Evolutionary conservation across 2,329 filamentous ascomycete species (phyloP), one percentile per base, ranked within the genome.

Genomic region (Pseudogymnoascus sp.): DNA sequence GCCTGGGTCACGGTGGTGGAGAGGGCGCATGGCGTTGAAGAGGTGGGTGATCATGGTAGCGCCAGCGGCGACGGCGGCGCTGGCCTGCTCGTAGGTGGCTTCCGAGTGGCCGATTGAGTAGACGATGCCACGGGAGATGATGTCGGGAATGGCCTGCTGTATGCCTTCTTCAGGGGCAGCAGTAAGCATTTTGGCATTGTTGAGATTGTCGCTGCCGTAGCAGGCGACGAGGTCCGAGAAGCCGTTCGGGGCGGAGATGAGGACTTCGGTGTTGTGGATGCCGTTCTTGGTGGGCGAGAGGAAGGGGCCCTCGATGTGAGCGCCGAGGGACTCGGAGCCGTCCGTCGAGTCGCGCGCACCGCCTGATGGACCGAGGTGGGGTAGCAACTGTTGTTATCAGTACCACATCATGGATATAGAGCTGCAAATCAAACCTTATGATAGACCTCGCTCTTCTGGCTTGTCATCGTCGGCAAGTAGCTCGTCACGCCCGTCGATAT

Each of bases 271-370:
- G 71, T 89, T 90, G 79, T 96, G 93, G 38, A 96, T 88, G 61
- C 93, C 93, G 71, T 96, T 96, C 74, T 93, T 93, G 57, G 85
- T 84, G 0, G 89, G 87, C 70, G 80, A 90, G 63, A 97, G 81
- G 76, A 97, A 97, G 0, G 93, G 93, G 0, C 93, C 93, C 79
- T 97, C 93, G 73, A 90, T 89, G 72, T 97, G 93, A 2, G 92
- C 92, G 31, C 93, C 93, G 13, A 97, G 83, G 0, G 90, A 95
- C 76, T 96, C 92, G 59, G 91, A 87, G 53, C 93, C 93, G 67
- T 90, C 84, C 42, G 79, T 75, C 35, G 90, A 78, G 61, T 82
- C 74, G 66, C 89, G 83, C 13, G 74, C 70, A 64, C 75, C 73
- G 15, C 87, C 87, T 0, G 88, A 90, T 0, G 91, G 90, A 0